phyloP scores from a whole-genome alignment of 768 basidiomycete genomes.

The Suillus spraguei region DNA sequence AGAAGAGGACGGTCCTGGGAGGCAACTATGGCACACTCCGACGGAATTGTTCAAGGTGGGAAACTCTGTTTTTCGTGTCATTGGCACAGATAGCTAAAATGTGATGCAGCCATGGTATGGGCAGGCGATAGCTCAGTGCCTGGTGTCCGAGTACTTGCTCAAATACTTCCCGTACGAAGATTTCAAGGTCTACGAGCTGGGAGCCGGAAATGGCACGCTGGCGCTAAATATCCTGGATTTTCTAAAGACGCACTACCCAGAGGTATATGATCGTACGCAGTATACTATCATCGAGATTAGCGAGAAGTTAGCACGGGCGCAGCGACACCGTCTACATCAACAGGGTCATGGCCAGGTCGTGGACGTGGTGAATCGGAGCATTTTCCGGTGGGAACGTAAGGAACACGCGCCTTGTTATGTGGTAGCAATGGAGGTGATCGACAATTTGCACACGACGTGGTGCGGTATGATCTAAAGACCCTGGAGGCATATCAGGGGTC shows the following conservation, averaged over 20 bases:
- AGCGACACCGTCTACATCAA: slow-evolving; percentile 63
- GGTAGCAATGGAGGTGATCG: slow-evolving; percentile 95
- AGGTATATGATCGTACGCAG: slow-evolving; percentile 89
- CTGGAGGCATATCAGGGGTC: slow-evolving; percentile 80
- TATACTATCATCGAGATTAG: slow-evolving; percentile 98
- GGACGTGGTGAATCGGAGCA: slow-evolving; percentile 70
- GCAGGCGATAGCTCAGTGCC: slow-evolving; percentile 83
- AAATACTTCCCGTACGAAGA: slow-evolving; percentile 97
- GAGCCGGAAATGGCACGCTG: slow-evolving; percentile 96
- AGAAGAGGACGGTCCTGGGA: slow-evolving; percentile 66
- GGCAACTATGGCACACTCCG: slow-evolving; percentile 98
- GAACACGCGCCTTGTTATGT: slow-evolving; percentile 90
- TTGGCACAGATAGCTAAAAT: slow-evolving; percentile 14
- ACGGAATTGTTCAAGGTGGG: slow-evolving; percentile 94
- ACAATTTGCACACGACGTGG: slow-evolving; percentile 95
- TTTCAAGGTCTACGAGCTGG: slow-evolving; percentile 95
- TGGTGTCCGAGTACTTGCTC: slow-evolving; percentile 89
- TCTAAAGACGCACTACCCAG: slow-evolving; percentile 75
- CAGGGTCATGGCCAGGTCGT: slow-evolving; percentile 48
- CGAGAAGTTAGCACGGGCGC: slow-evolving; percentile 69
- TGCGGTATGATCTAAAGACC: slow-evolving; percentile 84
- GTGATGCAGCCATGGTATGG: slow-evolving; percentile 87
- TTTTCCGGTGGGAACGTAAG: slow-evolving; percentile 80
- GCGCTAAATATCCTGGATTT: slow-evolving; percentile 87
- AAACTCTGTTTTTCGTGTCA: neutral